Base-by-base conservation (phyloP, 192 early-diverging fungal species). In the Geosiphon pyriformis region DNA sequence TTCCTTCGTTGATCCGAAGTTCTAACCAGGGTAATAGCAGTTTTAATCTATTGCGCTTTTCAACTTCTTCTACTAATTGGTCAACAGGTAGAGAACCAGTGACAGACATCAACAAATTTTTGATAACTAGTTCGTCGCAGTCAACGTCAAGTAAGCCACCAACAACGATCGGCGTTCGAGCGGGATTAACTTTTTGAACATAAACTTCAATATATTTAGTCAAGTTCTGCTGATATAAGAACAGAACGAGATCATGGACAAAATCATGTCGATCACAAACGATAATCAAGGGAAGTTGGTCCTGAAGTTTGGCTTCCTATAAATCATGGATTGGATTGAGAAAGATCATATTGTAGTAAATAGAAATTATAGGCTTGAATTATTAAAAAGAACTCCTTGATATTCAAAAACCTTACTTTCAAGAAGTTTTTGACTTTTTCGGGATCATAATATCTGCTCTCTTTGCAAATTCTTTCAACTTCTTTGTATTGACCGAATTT, bases 371-470 rank as follows among this genome's bases (percentile, higher is more conserved):
- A 46, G 7, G 17, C 17, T 10, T 46, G 42, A 10, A 46, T 46
- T 10, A 10, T 46, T 46, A 46, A 17, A 46, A 58, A 32, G 56
- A 29, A 55, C 31, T n/a, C 22, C 1, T 2, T 4, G 6, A 29
- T 42, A 26, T 22, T 55, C 1, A 32, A 8, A 0, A 20, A 58
- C 8, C 32, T 25, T 70, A 81, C 74, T 80, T 99, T 99, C 46
- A 99, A 78, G 78, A 96, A 97, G 76, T 96, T 99, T 79, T 99
- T 99, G 74, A 99, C 97, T 76, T 91, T 93, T 71, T 99, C 97
- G 2, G 95, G 86, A 66, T 99, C 95, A 74, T 96, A 99, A 79
- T 86, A 88, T 76, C 92, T 91, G 79, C 90, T 94, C 74, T 99
- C 97, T 54, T 94, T 85, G 74, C 93, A 95, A 53, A 99, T 91